Base-by-base conservation (phyloP, 1,284 basidiomycete species). In the Gomphus sp. region DNA sequence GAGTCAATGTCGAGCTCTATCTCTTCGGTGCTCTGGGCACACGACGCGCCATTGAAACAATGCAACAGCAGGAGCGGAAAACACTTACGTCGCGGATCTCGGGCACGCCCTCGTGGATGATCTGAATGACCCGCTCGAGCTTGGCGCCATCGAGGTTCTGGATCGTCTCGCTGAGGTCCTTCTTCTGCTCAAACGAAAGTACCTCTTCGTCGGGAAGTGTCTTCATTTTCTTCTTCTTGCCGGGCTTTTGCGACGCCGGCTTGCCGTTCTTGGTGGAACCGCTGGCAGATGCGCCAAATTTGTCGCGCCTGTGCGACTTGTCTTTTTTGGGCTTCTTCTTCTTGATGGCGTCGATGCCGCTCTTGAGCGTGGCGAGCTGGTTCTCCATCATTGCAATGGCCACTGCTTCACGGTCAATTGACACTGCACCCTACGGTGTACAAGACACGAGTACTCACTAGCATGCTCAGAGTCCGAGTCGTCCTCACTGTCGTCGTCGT, bases 1-100 rank as follows among this genome's bases (percentile, higher is more conserved):
- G 85, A 77, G 69, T 98, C 94, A 65, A 98, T 97, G 73, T 98
- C 95, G 50, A 98, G 82, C 73, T 98, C 94, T 67, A 98, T 97
- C 76, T 98, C 94, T 71, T 97, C 91, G 56, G 88, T 91, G 70
- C 90, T 91, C 89, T 93, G 74, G 55, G 61, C 55, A 34, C 60
- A 52, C n/a, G 64, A 60, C 16, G 52, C 43, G 54, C 18, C 45
- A 12, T 43, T 60, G 62, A 63, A 64, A 55, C 56, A 52, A n/a
- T 48, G 28, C 36, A 10, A 11, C 33, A 56, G 41, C 16, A 59
- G 28, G 58, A 61, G 4, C 49, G 55, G 48, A 43, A 18, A 22
- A 22, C 10, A 84, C 92, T 75, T 69, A 96, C 93, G 67, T 91
- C 88, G 67, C 90, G 83, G 62, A 97, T 89, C 69, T 91, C 88